phyloP scores from a whole-genome alignment of 2,329 filamentous ascomycete species.

The Curvularia sp. region DNA sequence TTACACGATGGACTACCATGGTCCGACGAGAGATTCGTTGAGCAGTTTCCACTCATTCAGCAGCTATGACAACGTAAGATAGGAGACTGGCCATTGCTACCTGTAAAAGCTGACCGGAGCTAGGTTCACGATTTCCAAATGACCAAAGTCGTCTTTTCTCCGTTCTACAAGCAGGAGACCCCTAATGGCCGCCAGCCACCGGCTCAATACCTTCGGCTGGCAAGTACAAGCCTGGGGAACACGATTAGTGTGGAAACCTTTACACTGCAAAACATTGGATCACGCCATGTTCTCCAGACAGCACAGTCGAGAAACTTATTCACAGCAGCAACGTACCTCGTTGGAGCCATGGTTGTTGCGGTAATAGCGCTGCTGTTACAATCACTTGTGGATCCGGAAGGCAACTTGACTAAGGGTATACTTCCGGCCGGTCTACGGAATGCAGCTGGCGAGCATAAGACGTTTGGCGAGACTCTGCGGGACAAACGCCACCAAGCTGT shows the following conservation, averaged over 20 bases:
- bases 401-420: conserved; percentile 55
- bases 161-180: conserved; percentile 51
- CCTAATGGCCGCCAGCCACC: conserved; percentile 35
- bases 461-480: conserved; percentile 39
- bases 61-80: conserved; percentile 60
- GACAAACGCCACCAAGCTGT: conserved; percentile 35
- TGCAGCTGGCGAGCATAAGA: conserved; percentile 35
- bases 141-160: conserved; percentile 60
- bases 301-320: conserved; percentile 59
- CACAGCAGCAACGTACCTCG: conserved; percentile 62
- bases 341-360: conserved; percentile 65
- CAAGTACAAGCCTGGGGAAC: conserved; percentile 81
- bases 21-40: conserved; percentile 53
- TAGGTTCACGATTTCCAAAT: conserved; percentile 61
- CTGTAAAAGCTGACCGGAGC: conserved; percentile 13
- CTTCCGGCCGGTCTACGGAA: conserved; percentile 61
- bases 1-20: conserved; percentile 76
- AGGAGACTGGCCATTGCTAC: background rate
- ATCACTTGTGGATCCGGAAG: conserved; percentile 62
- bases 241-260: conserved; percentile 81
- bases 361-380: conserved; percentile 69
- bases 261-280: conserved; percentile 62
- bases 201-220: conserved; percentile 74
- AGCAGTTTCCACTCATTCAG: conserved; percentile 59
- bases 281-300: conserved; percentile 74